Evolutionary conservation across 2,329 filamentous ascomycete species (phyloP).

Genomic region (Ophiostoma fasciatum): DNA sequence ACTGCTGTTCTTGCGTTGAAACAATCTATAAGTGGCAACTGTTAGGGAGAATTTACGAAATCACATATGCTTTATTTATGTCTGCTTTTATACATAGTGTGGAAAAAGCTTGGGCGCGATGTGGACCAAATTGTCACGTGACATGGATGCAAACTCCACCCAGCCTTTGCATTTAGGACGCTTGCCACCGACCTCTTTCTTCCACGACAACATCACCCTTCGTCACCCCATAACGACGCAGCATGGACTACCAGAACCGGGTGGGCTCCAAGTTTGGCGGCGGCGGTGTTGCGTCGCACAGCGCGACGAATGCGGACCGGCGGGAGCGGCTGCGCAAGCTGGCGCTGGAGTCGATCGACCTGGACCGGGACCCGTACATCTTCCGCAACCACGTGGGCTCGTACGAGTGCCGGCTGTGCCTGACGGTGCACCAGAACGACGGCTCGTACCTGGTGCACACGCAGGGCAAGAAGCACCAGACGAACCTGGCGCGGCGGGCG

Average conservation of each 20-base stretch:
- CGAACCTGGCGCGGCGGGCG: conserved; percentile 86
- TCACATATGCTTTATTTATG: too few species aligned
- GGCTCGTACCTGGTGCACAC: conserved; percentile 97
- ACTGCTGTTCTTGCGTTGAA: too few species aligned
- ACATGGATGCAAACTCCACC: too few species aligned
- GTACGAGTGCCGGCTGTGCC: conserved; percentile 92
- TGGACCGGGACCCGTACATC: conserved; percentile 99
- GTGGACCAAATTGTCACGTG: too few species aligned
- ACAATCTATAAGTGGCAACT: too few species aligned
- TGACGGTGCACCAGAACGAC: conserved; percentile 98
- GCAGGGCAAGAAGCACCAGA: conserved; percentile 97
- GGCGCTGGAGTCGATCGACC: conserved; percentile 95
- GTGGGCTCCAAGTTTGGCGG: conserved; percentile 96
- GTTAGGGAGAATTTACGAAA: too few species aligned
- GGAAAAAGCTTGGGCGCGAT: too few species aligned
- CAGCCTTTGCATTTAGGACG: too few species aligned
- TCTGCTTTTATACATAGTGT: too few species aligned
- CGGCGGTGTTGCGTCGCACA: conserved; percentile 86
- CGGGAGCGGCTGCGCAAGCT: conserved; percentile 95
- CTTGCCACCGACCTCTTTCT: too few species aligned
- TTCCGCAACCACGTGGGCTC: conserved; percentile 99
- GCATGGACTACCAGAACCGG: conserved; percentile 72
- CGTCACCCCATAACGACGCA: background rate
- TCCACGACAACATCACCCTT: background rate
- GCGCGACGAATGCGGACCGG: conserved; percentile 89